Conservation (phyloP, 202 grass and related monocot species). For the Musa balbisiana region DNA sequence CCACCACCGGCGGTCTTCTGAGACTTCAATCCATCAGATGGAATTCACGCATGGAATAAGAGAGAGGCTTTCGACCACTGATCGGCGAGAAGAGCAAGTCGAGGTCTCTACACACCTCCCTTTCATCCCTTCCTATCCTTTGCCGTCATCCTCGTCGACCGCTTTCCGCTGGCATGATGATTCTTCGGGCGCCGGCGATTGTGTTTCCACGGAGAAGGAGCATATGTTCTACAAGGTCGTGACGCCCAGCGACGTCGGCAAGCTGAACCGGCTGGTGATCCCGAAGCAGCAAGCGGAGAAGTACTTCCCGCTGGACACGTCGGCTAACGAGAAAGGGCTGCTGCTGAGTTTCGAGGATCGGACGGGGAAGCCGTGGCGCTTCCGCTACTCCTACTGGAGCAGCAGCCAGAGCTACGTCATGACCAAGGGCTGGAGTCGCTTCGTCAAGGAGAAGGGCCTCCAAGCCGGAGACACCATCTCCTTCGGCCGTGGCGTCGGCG, state of each 20-base stretch:
- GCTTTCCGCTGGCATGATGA: no score
- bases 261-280: constrained; percentile 92
- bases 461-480: constrained; percentile 75
- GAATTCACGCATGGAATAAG: no score
- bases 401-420: constrained; percentile 99
- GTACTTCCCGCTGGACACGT: constrained; percentile 60
- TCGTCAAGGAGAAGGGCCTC: constrained; percentile 86
- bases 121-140: no score
- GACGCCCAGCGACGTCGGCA: constrained; percentile 86
- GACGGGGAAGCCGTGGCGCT: constrained; percentile 74
- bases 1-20: no score
- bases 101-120: no score
- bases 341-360: constrained; percentile 75
- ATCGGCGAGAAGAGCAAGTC: no score
- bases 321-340: constrained; percentile 63
- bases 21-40: no score
- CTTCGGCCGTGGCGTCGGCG: constrained; percentile 50
- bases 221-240: constrained; percentile 82
- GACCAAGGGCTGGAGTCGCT: constrained; percentile 96
- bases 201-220: constrained; percentile 1
- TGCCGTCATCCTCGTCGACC: no score
- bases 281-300: constrained; percentile 90
- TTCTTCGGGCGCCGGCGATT: constrained; percentile 11
- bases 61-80: no score
- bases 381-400: constrained; percentile 97